Evolutionary conservation across 2,329 filamentous ascomycete species (phyloP).

Genomic region (Aspergillus ruber): DNA sequence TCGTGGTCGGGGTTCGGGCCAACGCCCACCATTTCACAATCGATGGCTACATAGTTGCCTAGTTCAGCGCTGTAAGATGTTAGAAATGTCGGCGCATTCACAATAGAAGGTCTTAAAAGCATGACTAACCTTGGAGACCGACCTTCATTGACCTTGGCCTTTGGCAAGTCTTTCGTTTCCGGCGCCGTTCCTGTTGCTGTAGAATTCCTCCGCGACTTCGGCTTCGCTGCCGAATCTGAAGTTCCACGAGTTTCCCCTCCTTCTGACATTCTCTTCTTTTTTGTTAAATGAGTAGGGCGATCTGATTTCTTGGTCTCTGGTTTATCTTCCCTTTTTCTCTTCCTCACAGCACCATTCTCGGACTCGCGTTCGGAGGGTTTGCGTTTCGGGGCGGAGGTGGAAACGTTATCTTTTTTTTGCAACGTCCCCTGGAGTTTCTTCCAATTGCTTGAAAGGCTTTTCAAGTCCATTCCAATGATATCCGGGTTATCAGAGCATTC

Average conservation of each 20-base stretch:
- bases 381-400: conserved; percentile 23
- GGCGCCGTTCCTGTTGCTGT: conserved; percentile 40
- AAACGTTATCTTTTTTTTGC: conserved; percentile 25
- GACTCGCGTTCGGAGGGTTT: conserved; percentile 27
- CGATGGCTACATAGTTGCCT: conserved; percentile 86
- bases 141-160: conserved; percentile 58
- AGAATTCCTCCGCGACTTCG: conserved; percentile 57
- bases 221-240: conserved; percentile 55
- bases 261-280: conserved; percentile 29
- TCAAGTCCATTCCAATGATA: conserved; percentile 35
- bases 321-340: conserved; percentile 20
- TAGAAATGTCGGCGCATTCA: conserved; percentile 4
- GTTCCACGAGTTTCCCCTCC: conserved; percentile 47
- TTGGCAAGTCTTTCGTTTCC: conserved; percentile 33
- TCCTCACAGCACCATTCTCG: conserved; percentile 27
- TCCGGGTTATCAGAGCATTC: conserved; percentile 14
- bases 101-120: background rate
- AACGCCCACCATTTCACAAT: conserved; percentile 98
- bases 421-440: conserved; percentile 45
- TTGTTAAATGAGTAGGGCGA: conserved; percentile 13
- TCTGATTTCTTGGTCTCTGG: conserved; percentile 18
- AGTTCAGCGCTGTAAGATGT: conserved; percentile 53
- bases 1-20: conserved; percentile 55
- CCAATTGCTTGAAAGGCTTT: conserved; percentile 45
- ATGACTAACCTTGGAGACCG: conserved; percentile 40